Conservation (phyloP, 331 rosid species). For the Cydonia oblonga region DNA sequence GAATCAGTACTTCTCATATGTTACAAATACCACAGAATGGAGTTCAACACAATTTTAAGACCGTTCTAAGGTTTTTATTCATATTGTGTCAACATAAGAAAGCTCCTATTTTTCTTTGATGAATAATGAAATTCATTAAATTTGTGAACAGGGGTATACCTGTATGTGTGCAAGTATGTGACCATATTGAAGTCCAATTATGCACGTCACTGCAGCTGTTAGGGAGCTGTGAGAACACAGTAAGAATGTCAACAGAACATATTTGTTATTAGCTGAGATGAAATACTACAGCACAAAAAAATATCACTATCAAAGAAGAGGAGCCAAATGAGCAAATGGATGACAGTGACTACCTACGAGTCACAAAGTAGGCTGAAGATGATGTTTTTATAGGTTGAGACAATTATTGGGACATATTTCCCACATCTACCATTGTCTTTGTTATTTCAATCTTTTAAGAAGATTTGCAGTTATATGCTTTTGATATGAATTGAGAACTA, state of each 20-base stretch:
- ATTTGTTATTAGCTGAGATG: neutral
- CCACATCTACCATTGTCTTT: neutral
- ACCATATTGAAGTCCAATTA: slow-evolving; percentile 92
- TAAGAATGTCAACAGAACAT: slow-evolving; percentile 9
- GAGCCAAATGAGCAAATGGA: neutral
- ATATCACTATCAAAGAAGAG: neutral
- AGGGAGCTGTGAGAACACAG: slow-evolving; percentile 53
- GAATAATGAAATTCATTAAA: neutral
- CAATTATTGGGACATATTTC: neutral
- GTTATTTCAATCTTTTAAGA: neutral
- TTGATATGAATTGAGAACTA: neutral
- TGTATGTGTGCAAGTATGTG: slow-evolving; percentile 64
- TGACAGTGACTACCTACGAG: neutral
- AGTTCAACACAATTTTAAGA: neutral
- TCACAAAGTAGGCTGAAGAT: neutral
- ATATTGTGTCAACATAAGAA: neutral
- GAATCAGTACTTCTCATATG: neutral
- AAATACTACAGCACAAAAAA: neutral
- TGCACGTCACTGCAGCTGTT: slow-evolving; percentile 83
- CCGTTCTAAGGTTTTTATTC: neutral
- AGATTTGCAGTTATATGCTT: neutral
- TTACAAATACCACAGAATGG: neutral
- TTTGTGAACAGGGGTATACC: slow-evolving; percentile 32
- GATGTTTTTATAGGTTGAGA: neutral
- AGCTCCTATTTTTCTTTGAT: neutral